Evolutionary conservation across 306 rosid genomes (phyloP).

Genomic region (Elaeagnus macrophylla): DNA sequence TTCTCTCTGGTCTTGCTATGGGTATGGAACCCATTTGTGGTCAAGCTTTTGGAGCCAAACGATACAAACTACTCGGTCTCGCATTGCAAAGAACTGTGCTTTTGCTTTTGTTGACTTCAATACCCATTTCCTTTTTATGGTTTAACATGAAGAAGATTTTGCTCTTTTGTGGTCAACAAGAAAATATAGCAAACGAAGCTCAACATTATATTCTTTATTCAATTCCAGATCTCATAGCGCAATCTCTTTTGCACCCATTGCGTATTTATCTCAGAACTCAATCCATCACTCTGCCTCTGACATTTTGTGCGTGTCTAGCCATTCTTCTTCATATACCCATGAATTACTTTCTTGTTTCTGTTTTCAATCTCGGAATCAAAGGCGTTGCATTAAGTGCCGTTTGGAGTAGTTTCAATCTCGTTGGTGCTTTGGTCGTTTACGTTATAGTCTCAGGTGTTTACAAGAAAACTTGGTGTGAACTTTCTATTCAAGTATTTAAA

Average conservation of each 20-base stretch:
- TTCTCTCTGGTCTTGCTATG: constrained; percentile 84
- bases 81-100: constrained; percentile 58
- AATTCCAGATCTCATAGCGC: constrained; percentile 72
- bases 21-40: constrained; percentile 97
- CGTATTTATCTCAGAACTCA: constrained; percentile 72
- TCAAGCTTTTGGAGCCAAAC: constrained; percentile 85
- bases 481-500: constrained; percentile 37
- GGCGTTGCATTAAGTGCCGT: constrained; percentile 72
- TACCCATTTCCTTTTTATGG: constrained; percentile 53
- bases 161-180: constrained; percentile 54
- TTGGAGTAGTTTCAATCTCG: constrained; percentile 73
- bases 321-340: constrained; percentile 69
- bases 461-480: constrained; percentile 52
- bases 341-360: constrained; percentile 60
- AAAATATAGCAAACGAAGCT: constrained; percentile 52
- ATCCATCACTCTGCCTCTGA: constrained; percentile 70
- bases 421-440: constrained; percentile 43
- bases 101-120: constrained; percentile 54
- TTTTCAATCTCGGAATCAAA: constrained; percentile 44
- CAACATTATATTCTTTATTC: constrained; percentile 60
- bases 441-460: constrained; percentile 44
- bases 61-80: constrained; percentile 63
- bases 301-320: constrained; percentile 48
- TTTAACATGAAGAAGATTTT: constrained; percentile 53
- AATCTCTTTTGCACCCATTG: constrained; percentile 61